phyloP scores from a whole-genome alignment of 192 early-diverging fungal species.

The Gryganskiella cystojenkinii region DNA sequence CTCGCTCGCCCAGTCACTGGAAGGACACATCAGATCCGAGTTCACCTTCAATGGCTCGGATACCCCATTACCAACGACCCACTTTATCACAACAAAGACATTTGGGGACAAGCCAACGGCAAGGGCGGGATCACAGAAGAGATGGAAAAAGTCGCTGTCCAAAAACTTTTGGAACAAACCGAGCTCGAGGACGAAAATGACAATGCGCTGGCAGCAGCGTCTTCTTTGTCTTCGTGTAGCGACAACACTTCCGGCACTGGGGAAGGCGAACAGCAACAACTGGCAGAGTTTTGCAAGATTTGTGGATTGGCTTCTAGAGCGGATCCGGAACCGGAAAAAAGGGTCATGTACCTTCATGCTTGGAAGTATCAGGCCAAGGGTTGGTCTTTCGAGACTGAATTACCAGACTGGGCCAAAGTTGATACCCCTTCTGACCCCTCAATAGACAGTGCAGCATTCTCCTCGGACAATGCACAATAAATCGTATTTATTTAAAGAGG shows the following conservation, averaged over 20 bases:
- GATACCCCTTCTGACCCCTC: not conserved
- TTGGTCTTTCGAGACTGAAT: slow-evolving; percentile 82
- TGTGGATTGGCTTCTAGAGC: slow-evolving; percentile 65
- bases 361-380: slow-evolving; percentile 79
- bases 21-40: slow-evolving; percentile 96
- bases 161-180: slow-evolving; percentile 34
- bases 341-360: slow-evolving; percentile 93
- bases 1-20: slow-evolving; percentile 88
- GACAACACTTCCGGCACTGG: slow-evolving; percentile 13
- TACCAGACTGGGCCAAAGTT: slow-evolving; percentile 84
- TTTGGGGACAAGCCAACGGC: slow-evolving; percentile 76
- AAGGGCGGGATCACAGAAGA: slow-evolving; percentile 56
- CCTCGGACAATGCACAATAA: no score
- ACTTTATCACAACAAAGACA: slow-evolving; percentile 77
- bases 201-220: slow-evolving; percentile 7
- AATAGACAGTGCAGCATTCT: no score
- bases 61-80: slow-evolving; percentile 97
- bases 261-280: slow-evolving; percentile 2
- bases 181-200: slow-evolving; percentile 37
- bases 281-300: slow-evolving; percentile 62
- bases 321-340: slow-evolving; percentile 81
- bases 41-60: slow-evolving; percentile 94
- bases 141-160: slow-evolving; percentile 31
- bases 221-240: not conserved
- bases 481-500: no score